Percentiles rank a stretch among this genome's conserved stretches.
Evolutionary conservation across 2,329 filamentous ascomycete genomes (phyloP).

Genomic region (Beauveria pseudobassiana): DNA sequence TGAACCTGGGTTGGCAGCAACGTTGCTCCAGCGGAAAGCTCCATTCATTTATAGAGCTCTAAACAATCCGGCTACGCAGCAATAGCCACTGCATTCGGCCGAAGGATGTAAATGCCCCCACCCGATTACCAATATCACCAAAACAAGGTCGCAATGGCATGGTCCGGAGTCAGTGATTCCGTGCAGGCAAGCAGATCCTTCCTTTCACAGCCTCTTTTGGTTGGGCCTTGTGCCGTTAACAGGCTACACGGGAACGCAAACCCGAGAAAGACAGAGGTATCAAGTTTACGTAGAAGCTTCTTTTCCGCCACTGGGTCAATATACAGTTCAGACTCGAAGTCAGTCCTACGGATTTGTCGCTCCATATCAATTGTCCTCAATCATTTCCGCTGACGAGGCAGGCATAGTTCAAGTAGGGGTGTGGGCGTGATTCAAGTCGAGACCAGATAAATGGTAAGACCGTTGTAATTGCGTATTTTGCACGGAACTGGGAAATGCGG

Average conservation of each 20-base stretch:
- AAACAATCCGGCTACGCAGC: neutral
- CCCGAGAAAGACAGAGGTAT: no score
- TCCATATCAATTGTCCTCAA: neutral
- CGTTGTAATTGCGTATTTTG: neutral
- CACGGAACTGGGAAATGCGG: neutral
- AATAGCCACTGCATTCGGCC: neutral
- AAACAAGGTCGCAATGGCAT: neutral
- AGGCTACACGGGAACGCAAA: no score
- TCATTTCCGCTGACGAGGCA: neutral
- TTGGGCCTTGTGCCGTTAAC: no score
- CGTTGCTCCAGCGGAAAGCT: neutral
- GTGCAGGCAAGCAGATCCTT: no score
- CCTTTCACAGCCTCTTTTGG: neutral
- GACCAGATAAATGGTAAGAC: neutral
- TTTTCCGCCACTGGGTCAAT: constrained; percentile 16
- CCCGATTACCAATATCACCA: neutral
- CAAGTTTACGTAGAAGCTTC: constrained; percentile 15
- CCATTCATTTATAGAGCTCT: neutral
- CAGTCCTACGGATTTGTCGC: neutral
- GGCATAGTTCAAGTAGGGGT: neutral
- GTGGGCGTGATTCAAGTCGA: neutral
- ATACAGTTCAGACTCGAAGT: neutral
- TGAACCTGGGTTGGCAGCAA: neutral
- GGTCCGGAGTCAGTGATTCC: neutral
- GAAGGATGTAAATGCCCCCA: neutral